Conservation (phyloP, 2,329 filamentous ascomycete species). For the Dryadomyces sulphureus region DNA sequence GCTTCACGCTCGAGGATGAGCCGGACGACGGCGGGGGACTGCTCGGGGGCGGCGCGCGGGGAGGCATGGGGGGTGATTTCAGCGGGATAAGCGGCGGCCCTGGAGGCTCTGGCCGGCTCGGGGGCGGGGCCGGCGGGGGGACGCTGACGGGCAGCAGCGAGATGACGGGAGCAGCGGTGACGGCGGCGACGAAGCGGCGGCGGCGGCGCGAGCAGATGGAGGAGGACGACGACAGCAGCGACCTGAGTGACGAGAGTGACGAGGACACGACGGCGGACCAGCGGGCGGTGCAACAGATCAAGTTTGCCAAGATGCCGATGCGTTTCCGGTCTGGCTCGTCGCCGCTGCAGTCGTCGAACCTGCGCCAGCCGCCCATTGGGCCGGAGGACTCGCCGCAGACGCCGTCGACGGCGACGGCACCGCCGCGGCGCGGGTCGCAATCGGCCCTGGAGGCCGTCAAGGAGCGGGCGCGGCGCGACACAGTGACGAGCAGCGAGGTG, state of each 20-base stretch:
- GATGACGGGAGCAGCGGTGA: not conserved
- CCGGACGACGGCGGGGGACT: conserved; percentile 61
- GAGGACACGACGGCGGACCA: conserved; percentile 49
- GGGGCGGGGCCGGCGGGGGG: not conserved
- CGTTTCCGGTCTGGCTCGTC: conserved; percentile 78
- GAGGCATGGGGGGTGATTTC: not conserved
- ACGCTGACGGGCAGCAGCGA: conserved; percentile 42
- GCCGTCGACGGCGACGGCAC: not conserved
- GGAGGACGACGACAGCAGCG: conserved; percentile 76
- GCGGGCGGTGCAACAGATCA: conserved; percentile 73
- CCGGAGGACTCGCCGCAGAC: conserved; percentile 15
- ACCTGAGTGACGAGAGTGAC: conserved; percentile 72
- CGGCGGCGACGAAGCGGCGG: conserved; percentile 37
- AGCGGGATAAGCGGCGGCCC: not conserved
- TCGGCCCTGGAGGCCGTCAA: conserved; percentile 56
- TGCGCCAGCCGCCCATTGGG: conserved; percentile 36
- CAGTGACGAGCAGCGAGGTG: conserved; percentile 69
- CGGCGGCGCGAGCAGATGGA: conserved; percentile 59
- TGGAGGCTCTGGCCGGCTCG: not conserved
- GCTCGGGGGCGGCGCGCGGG: conserved; percentile 26
- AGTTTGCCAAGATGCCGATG: conserved; percentile 91
- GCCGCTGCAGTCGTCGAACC: conserved; percentile 55
- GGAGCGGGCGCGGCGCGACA: conserved; percentile 56
- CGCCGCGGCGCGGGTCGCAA: conserved; percentile 48
- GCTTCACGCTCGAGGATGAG: conserved; percentile 53